Evolutionary conservation across 1,139 yeast species (phyloP), one percentile per base, ranked within the genome.

Genomic region (Yamadazyma sp.): DNA sequence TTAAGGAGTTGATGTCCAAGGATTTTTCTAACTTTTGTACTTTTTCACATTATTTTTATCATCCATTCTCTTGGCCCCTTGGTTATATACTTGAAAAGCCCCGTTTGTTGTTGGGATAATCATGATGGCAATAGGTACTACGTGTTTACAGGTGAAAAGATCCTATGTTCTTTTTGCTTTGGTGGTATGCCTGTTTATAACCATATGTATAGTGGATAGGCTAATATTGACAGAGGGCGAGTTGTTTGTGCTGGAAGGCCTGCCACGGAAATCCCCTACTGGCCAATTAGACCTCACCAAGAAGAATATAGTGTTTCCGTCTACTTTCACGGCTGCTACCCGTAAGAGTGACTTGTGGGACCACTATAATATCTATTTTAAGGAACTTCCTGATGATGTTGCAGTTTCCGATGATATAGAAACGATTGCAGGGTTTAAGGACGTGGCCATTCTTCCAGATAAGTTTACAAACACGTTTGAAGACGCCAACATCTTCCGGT

Each of bases 351-450:
- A 49, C 6, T 39, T 52, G 14, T 28, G 27, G 16, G 34, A 31
- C 15, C 48, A 49, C 34, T 51, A 50, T 37, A 42, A 43, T 10
- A 32, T 41, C 6, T 43, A 42, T 23, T 47, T 47, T 25, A 45
- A 44, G 25, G 40, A 37, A 5, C 25, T 18, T 1, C 17, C 12
- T 7, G 43, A 44, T 28, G 41, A 35, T 8, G 30, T 24, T 2
- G 15, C 12, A 11, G 29, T 27, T 3, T 24, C 23, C 4, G 21
- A 12, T 6, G 38, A 39, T n/a, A n/a, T n/a, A n/a, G 30, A 36
- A 12, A 34, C 21, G 35, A 13, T 16, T 11, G 32, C 29, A 14
- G 24, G 17, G 6, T 7, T 29, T 6, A 34, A 24, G 24, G 20
- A 13, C n/a, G 10, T 16, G 31, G 26, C 3, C 6, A 13, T 22